phyloP scores from a whole-genome alignment of 192 early-diverging fungal species.

The Backusella tuberculispora region DNA sequence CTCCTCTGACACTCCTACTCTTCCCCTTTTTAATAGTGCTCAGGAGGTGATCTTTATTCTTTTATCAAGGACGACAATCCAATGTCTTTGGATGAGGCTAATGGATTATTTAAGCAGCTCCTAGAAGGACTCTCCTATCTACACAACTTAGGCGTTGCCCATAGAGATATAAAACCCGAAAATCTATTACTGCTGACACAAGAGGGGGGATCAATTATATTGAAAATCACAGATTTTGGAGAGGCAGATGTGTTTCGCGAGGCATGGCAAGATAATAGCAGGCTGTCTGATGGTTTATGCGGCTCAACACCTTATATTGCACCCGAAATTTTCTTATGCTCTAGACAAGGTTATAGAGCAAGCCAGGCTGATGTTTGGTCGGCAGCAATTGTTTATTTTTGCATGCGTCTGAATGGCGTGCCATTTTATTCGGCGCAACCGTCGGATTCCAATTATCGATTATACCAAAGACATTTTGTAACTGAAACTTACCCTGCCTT shows the following conservation, averaged over 20 bases:
- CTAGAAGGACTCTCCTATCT: slow-evolving; percentile 84
- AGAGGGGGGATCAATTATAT: slow-evolving; percentile 66
- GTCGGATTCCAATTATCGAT: slow-evolving; percentile 63
- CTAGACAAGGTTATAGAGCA: slow-evolving; percentile 81
- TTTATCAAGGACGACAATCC: slow-evolving; percentile 69
- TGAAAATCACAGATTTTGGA: slow-evolving; percentile 99
- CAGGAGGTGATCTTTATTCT: slow-evolving; percentile 89
- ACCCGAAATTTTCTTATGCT: slow-evolving; percentile 73
- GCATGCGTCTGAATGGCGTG: slow-evolving; percentile 72
- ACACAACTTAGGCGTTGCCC: slow-evolving; percentile 93
- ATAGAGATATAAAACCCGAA: slow-evolving; percentile 84
- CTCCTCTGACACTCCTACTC: slow-evolving; percentile 19
- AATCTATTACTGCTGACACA: slow-evolving; percentile 90
- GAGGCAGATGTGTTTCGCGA: slow-evolving; percentile 91
- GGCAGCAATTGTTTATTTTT: slow-evolving; percentile 89
- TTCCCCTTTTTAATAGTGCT: slow-evolving; percentile 70
- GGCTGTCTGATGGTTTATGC: slow-evolving; percentile 84
- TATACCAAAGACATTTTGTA: background rate
- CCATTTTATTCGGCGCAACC: slow-evolving; percentile 67
- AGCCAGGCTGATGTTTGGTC: slow-evolving; percentile 92
- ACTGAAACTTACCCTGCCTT: slow-evolving; percentile 7
- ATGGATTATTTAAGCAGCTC: slow-evolving; percentile 95
- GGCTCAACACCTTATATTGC: slow-evolving; percentile 97
- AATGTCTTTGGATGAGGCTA: slow-evolving; percentile 79
- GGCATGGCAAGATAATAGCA: slow-evolving; percentile 45